A percentile compares a stretch with the other conserved stretches of the same genome.
These are phyloP conservation scores for Acanthamoeba divionensis DNA, from an alignment of 208 protist genomes.

Conservation along the genomic window DNA sequence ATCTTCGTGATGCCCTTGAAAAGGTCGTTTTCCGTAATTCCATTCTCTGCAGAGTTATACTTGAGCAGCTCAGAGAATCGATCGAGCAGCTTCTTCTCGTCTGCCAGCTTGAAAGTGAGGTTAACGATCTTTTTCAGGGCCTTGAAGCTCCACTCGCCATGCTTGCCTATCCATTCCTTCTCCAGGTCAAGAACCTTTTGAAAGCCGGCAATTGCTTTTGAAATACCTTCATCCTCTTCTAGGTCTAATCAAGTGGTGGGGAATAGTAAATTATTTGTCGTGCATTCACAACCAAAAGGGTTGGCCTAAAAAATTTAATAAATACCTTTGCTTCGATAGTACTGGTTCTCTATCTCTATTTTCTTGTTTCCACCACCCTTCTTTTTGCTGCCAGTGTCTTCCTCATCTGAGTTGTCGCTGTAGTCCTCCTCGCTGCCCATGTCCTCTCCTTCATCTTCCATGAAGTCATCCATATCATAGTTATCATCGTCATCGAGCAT, in stretches of 20 bases:
- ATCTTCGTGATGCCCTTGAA: slow-evolving; percentile 90
- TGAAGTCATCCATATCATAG: slow-evolving; percentile 72
- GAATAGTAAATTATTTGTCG: background rate
- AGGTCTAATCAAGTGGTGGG: background rate
- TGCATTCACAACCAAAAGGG: background rate
- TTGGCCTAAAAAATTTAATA: background rate
- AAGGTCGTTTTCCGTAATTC: slow-evolving; percentile 69
- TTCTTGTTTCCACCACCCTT: slow-evolving; percentile 67
- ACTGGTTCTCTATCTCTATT: slow-evolving; percentile 86
- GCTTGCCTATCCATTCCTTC: slow-evolving; percentile 74
- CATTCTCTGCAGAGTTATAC: background rate
- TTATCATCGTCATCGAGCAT: slow-evolving; percentile 55
- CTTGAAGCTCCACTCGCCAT: slow-evolving; percentile 89
- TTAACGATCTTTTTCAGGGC: slow-evolving; percentile 90
- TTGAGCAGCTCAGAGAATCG: slow-evolving; percentile 82
- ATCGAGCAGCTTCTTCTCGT: slow-evolving; percentile 85
- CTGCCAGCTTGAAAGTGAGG: slow-evolving; percentile 75
- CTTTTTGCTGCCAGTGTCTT: too few species aligned
- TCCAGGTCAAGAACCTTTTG: slow-evolving; percentile 85
- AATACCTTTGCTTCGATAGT: slow-evolving; percentile 83
- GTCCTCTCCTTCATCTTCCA: background rate
- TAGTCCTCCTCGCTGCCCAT: background rate
- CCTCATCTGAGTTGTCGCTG: background rate
- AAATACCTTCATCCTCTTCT: slow-evolving; percentile 75
- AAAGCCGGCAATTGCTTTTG: slow-evolving; percentile 81